A percentile compares a stretch with the other conserved stretches of the same genome.
Evolutionary conservation across 2,329 filamentous ascomycete genomes (phyloP).

Genomic region (Gliomastix tumulicola): DNA sequence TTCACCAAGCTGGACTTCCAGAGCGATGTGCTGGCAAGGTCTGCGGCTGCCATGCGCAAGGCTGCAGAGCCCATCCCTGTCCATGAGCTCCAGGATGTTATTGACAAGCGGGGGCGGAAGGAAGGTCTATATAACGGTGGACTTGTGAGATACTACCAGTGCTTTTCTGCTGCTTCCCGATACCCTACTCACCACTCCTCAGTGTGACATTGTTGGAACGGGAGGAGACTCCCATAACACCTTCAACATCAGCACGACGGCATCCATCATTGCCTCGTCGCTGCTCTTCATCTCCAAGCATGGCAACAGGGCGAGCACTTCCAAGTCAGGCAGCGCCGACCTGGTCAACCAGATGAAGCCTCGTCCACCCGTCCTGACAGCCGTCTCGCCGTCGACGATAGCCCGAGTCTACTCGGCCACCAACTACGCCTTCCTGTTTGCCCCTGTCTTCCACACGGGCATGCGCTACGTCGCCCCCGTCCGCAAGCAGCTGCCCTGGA

Average conservation of each 20-base stretch:
- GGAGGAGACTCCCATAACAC: constrained; percentile 95
- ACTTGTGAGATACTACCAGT: constrained; percentile 50
- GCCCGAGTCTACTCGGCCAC: constrained; percentile 65
- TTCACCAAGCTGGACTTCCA: constrained; percentile 82
- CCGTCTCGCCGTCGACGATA: constrained; percentile 67
- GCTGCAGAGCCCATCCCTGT: constrained; percentile 69
- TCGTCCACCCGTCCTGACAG: constrained; percentile 64
- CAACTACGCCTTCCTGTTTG: constrained; percentile 94
- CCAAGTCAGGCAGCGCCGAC: constrained; percentile 91
- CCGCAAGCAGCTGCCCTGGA: constrained; percentile 81
- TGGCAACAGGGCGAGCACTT: constrained; percentile 91
- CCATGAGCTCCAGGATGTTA: constrained; percentile 49
- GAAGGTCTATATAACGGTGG: constrained; percentile 77
- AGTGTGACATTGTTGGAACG: constrained; percentile 93
- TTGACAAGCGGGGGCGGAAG: constrained; percentile 52
- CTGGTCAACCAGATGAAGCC: constrained; percentile 72
- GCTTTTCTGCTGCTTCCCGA: not conserved
- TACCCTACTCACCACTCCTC: not conserved
- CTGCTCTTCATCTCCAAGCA: constrained; percentile 87
- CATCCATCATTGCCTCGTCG: constrained; percentile 84
- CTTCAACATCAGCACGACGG: constrained; percentile 95
- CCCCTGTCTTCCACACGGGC: constrained; percentile 91
- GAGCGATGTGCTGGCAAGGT: constrained; percentile 79
- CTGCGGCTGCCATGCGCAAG: constrained; percentile 75
- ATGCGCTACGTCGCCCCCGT: constrained; percentile 86